Percentiles rank a stretch among this genome's conserved stretches.
phyloP scores from a whole-genome alignment of 306 rosid genomes.

The Cucurbita argyrosperma region DNA sequence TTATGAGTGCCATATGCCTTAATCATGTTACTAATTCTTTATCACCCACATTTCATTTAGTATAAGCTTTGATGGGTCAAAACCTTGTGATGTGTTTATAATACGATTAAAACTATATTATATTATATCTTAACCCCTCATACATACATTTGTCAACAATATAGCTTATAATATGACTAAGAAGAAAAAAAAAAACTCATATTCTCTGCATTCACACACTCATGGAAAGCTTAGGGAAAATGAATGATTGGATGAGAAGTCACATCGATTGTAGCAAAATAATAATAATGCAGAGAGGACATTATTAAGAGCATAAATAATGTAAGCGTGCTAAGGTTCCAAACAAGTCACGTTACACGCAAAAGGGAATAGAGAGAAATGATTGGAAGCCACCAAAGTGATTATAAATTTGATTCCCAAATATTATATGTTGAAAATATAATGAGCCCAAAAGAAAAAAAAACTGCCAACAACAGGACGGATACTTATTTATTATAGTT shows the following conservation, averaged over 20 bases:
- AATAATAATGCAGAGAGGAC: neutral
- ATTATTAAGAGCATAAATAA: neutral
- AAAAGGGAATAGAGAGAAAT: neutral
- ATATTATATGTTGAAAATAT: constrained; percentile 4
- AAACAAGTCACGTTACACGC: constrained; percentile 2
- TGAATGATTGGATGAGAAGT: constrained; percentile 2
- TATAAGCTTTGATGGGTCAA: neutral
- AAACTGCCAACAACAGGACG: neutral
- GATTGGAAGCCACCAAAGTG: constrained; percentile 4
- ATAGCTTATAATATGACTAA: neutral
- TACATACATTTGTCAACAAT: neutral
- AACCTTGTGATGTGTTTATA: neutral
- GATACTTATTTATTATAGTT: neutral
- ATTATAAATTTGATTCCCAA: neutral
- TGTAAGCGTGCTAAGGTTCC: constrained; percentile 3
- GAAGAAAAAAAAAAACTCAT: neutral
- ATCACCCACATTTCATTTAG: neutral
- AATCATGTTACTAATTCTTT: neutral
- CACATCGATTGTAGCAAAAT: neutral
- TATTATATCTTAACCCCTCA: neutral
- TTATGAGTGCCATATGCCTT: neutral
- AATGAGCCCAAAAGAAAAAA: too few relatives aligned
- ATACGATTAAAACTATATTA: neutral
- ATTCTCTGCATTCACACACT: constrained; percentile 5
- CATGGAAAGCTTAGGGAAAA: neutral